Base-by-base conservation (phyloP, 2,329 filamentous ascomycete species). In the Tothia fuscella region DNA sequence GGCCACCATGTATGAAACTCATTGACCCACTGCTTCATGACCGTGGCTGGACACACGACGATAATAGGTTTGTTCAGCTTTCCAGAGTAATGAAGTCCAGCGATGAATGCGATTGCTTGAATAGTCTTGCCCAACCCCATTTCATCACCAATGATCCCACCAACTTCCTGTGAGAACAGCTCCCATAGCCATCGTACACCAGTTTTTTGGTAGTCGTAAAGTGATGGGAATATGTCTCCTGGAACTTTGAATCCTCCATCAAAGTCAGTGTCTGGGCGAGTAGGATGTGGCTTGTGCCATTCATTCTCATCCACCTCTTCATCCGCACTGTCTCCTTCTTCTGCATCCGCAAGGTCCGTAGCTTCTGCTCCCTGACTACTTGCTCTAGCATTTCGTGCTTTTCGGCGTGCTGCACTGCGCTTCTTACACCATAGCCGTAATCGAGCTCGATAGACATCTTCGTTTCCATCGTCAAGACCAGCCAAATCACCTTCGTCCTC, bases 1-100 rank as follows among this genome's bases (percentile, higher is more conserved):
- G 91, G 91, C 93, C 93, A 98, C 93, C 93, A 98, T 10, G 81
- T 78, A 61, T 98, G 93, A 52, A 98, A 96, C 56, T 98, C 91
- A 49, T 93, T 93, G 10, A 95, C 91, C 91, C 91, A 98, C 58
- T 98, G 91, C 47, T 86, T 82, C 65, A 98, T 80, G 19, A 98
- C 82, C 0, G 91, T 98, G 3, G 89, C 89, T 2, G 91, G 91
- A 38, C 87, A 88, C 3, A 98, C 87, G 6, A 98, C 75, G 46
- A 98, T 85, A 32, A 93, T 78, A 0, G 91, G 91, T 46, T 85
- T 85, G 17, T 73, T 75, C 17, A 96, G 72, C 53, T 79, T 83
- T 50, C 81, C 83, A 61, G 87, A 96, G 60, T 95, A 88, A 57
- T 98, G 91, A 6, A 98, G 65, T 3, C 86, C 85, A 3, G 91